A percentile compares a stretch with the other conserved stretches of the same genome.
Evolutionary conservation across 768 basidiomycete species (phyloP).

Genomic region (Mycena metata): DNA sequence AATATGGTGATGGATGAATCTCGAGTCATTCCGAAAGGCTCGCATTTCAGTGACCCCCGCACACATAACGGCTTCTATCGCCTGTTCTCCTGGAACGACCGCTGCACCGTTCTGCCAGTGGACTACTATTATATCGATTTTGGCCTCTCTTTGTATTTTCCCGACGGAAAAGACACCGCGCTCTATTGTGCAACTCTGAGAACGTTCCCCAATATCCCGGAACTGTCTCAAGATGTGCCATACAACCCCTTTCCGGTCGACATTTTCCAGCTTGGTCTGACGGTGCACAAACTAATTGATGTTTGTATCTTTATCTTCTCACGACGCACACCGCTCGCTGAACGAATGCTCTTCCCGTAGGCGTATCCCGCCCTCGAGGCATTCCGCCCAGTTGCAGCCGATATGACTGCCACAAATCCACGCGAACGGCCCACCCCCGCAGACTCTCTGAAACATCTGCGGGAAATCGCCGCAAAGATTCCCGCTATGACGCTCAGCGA

Average conservation of each 20-base stretch:
- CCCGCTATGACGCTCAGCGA: background rate
- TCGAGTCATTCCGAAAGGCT: background rate
- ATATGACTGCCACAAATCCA: slow-evolving; percentile 7
- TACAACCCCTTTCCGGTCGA: slow-evolving; percentile 37
- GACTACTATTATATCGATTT: slow-evolving; percentile 13
- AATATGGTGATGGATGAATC: slow-evolving; percentile 20
- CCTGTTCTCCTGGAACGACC: background rate
- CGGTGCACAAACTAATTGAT: slow-evolving; percentile 9
- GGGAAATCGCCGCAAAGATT: slow-evolving; percentile 1
- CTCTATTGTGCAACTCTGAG: background rate
- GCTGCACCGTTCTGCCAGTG: background rate
- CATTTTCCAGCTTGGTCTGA: slow-evolving; percentile 28
- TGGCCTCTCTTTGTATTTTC: slow-evolving; percentile 8
- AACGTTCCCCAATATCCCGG: slow-evolving; percentile 27
- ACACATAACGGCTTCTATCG: background rate
- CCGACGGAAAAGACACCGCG: background rate
- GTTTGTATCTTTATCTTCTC: background rate
- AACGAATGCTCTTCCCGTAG: background rate
- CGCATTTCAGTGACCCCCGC: background rate
- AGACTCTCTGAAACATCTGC: slow-evolving; percentile 9
- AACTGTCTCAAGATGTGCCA: slow-evolving; percentile 24
- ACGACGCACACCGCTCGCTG: background rate
- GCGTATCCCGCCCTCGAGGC: slow-evolving; percentile 2
- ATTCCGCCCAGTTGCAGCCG: too few species aligned
- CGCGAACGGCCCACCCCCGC: slow-evolving; percentile 5